Evolutionary conservation across 1,284 basidiomycete genomes (phyloP), one percentile per base, ranked within the genome.

Genomic region (Vanrija sp.): DNA sequence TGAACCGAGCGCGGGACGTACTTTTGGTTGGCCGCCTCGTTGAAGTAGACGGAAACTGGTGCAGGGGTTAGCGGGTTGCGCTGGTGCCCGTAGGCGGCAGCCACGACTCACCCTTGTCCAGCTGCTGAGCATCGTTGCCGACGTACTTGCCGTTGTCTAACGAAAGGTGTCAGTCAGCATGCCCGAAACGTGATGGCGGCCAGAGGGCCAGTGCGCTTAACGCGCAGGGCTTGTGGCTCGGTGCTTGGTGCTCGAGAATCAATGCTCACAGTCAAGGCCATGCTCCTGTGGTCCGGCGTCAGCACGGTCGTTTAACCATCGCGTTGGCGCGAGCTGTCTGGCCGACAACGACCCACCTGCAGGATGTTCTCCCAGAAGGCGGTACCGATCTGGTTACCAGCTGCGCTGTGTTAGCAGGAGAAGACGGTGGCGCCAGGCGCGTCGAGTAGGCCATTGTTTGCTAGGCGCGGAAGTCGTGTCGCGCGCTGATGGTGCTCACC

Each of bases 1-100:
- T 93, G 88, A 34, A 94, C 84, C 64, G 89, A 91, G 52, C 93
- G 84, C n/a, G 93, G 93, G n/a, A 97, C 91, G 64, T 90, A 94
- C 64, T 72, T 72, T 40, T 60, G 50, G 55, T 70, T 71, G 16
- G 63, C 55, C 3, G 72, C 72, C 65, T 78, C 76, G 64, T 67
- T 71, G 60, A 75, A 78, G 71, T 78, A 78, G 49, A 78, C 77
- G 50, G 67, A 68, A 56, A 76, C 69, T 70, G 46, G 16, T 7
- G 34, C 12, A 34, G 12, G 9, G 34, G 9, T 34, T 34, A 34
- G 34, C 34, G 34, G 34, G 4, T 2, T 34, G 34, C 34, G 34
- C 34, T 12, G 12, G 10, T 12, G 34, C 34, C 34, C 12, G 28
- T 28, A 28, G 28, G 7, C 28, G 28, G 34, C 34, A 15, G 34